Evolutionary conservation across 2,329 filamentous ascomycete genomes (phyloP), one percentile per base, ranked within the genome.

Genomic region (Sphaceloma murrayae): DNA sequence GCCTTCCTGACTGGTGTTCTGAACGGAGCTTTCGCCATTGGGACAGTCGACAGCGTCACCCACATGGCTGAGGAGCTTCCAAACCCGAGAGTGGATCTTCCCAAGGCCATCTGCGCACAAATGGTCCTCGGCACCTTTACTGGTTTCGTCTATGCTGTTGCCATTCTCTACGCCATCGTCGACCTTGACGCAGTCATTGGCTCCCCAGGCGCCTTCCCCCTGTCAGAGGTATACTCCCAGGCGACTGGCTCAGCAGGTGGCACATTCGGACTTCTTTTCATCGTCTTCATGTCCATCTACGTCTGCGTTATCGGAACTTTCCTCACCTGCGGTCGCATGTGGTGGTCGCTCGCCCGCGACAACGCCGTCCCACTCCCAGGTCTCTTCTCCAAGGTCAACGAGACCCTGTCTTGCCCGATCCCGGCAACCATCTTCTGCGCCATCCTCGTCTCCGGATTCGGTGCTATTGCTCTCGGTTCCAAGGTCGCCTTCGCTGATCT

Each of bases 271-370:
- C 62, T 78, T 6, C 58, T 78, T n/a, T 66, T 77, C 50, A 70
- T 78, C 47, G 62, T 75, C 45, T 71, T 75, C 54, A 56, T 73
- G 5, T 70, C 70, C 13, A 67, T 67, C 18, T 51, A 70, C 45
- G 66, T 70, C 38, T 73, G 69, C 52, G 65, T 66, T 29, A 52
- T 72, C 17, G 68, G 69, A 8, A 76, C 74, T 2, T 58, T 74
- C 22, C 58, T 77, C 27, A 78, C 73, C 30, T 60, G 51, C 21
- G 54, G 58, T n/a, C 56, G 60, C 14, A 52, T 56, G 59, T 72
- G 68, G 58, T 75, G 72, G 72, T 65, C 68, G 1, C 59, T 75
- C 13, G 73, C 75, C 27, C 71, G 77, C 22, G 77, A 80, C 56
- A 70, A 73, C 29, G 76, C 76, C 2, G 76, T 77, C 2, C 77